Conservation (phyloP, 2,329 filamentous ascomycete species). For the Aspergillus texensis region DNA sequence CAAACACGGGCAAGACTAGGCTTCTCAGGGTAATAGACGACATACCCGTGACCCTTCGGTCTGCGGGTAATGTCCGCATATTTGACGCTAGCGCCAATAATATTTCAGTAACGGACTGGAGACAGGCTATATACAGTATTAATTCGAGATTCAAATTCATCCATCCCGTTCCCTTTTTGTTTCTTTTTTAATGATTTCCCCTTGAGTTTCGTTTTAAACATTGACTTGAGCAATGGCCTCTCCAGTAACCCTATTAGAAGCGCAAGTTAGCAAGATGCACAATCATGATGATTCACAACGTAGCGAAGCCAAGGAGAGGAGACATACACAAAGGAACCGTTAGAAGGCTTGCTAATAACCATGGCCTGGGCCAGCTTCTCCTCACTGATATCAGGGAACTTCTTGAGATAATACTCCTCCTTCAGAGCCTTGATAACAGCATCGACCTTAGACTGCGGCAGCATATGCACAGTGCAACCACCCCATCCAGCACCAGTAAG, state of each 20-base stretch:
- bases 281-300: neutral
- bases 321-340: constrained; percentile 47
- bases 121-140: constrained; percentile 11
- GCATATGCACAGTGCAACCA: constrained; percentile 90
- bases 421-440: constrained; percentile 76
- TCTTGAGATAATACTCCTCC: constrained; percentile 78
- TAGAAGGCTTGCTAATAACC: constrained; percentile 78
- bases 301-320: constrained; percentile 8
- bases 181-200: constrained; percentile 8
- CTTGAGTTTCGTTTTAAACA: constrained; percentile 20
- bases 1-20: neutral
- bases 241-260: constrained; percentile 36
- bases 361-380: constrained; percentile 79
- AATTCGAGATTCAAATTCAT: constrained; percentile 1
- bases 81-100: constrained; percentile 5
- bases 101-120: constrained; percentile 9
- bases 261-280: constrained; percentile 17
- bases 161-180: neutral
- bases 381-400: constrained; percentile 66
- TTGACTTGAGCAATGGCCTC: constrained; percentile 39
- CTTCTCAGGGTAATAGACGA: no score
- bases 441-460: constrained; percentile 79
- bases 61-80: neutral
- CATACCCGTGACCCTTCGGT: neutral
- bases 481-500: constrained; percentile 96